A percentile compares a stretch with the other conserved stretches of the same genome.
These are phyloP conservation scores for Talaromyces nanjingensis DNA, from an alignment of 495 filamentous ascomycete genomes.

Conservation along the genomic window DNA sequence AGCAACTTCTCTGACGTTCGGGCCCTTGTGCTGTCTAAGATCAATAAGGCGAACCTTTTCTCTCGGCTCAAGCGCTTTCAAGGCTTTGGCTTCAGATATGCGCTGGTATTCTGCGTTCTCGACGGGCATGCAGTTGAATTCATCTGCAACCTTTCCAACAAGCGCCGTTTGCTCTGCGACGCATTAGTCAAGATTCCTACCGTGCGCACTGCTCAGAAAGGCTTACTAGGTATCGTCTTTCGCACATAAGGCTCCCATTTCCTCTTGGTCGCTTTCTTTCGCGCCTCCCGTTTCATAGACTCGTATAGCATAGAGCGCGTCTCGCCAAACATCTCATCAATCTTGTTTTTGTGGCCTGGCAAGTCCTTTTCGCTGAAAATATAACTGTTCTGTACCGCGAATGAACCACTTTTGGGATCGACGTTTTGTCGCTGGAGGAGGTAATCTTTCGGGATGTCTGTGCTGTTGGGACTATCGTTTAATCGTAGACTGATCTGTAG, in stretches of 20 bases:
- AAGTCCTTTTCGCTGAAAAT: conserved; percentile 90
- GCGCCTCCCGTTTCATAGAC: conserved; percentile 38
- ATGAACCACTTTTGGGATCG: conserved; percentile 36
- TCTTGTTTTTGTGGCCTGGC: conserved; percentile 58
- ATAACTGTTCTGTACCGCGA: conserved; percentile 63
- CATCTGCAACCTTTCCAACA: conserved; percentile 63
- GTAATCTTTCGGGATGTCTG: conserved; percentile 75
- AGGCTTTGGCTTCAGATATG: conserved; percentile 52
- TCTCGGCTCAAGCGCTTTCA: conserved; percentile 60
- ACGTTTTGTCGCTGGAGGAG: conserved; percentile 55
- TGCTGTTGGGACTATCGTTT: conserved; percentile 49
- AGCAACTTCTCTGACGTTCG: conserved; percentile 23
- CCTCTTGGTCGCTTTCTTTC: conserved; percentile 47
- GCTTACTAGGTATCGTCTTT: conserved; percentile 75
- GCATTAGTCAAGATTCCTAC: conserved; percentile 16
- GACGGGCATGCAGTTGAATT: conserved; percentile 69
- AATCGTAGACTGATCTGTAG: conserved; percentile 45
- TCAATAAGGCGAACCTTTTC: conserved; percentile 33
- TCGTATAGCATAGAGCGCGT: conserved; percentile 40
- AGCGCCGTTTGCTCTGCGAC: conserved; percentile 71
- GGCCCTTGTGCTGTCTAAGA: conserved; percentile 28
- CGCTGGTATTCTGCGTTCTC: conserved; percentile 64
- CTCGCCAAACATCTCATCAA: conserved; percentile 33
- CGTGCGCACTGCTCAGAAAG: not conserved
- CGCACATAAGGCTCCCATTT: conserved; percentile 62